phyloP scores from a whole-genome alignment of 1,284 basidiomycete species.

The Fomitopsis schrenkii region DNA sequence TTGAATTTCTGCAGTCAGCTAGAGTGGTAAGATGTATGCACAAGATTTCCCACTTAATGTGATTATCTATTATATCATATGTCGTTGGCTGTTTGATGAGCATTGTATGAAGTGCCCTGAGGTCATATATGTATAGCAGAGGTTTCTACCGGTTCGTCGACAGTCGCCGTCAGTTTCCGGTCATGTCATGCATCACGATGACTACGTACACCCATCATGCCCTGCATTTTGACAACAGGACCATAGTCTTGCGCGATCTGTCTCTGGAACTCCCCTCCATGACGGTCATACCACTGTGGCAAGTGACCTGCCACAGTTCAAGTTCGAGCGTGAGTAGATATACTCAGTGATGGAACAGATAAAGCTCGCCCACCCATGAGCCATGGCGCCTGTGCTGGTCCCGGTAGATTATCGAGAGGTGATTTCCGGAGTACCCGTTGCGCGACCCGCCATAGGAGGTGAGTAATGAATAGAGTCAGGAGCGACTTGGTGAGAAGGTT shows the following conservation, averaged over 20 bases:
- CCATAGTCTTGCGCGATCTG: slow-evolving; percentile 17
- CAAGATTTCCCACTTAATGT: too few species aligned
- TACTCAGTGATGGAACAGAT: background rate
- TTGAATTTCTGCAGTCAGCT: too few species aligned
- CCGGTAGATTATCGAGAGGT: slow-evolving; percentile 13
- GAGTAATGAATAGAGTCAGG: background rate
- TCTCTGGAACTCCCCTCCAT: slow-evolving; percentile 12
- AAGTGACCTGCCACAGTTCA: slow-evolving; percentile 8
- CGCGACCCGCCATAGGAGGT: background rate
- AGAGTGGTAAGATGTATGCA: too few species aligned
- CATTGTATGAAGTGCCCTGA: slow-evolving; percentile 3
- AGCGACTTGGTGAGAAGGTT: background rate
- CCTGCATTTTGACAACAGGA: slow-evolving; percentile 13
- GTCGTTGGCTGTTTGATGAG: background rate
- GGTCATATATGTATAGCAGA: slow-evolving; percentile 6
- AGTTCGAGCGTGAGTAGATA: background rate
- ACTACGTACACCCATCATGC: slow-evolving; percentile 12
- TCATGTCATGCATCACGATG: too few species aligned
- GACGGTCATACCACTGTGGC: slow-evolving; percentile 6
- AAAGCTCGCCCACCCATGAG: slow-evolving; percentile 8
- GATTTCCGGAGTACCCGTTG: background rate
- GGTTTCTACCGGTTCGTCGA: background rate
- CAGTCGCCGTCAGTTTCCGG: background rate
- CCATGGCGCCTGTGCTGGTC: slow-evolving; percentile 10
- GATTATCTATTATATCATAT: background rate